Conservation (phyloP, 371 early-diverging fungal species). For the Mycotypha africana region DNA sequence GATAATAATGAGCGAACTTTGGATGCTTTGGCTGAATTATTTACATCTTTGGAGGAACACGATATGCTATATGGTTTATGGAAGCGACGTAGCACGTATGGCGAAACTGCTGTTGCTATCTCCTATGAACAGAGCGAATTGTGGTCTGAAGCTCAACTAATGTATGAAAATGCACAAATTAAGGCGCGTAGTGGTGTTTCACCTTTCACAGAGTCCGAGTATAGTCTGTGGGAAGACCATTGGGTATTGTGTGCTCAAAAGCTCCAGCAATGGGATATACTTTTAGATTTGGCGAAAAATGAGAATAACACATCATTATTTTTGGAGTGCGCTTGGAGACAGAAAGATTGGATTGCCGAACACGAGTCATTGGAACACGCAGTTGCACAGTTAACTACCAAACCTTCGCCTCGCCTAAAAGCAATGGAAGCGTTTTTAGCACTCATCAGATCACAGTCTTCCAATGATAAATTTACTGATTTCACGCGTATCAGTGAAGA, state of each 20-base stretch:
- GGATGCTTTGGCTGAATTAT: conserved; percentile 88
- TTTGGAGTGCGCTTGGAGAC: conserved; percentile 88
- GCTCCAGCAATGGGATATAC: conserved; percentile 98
- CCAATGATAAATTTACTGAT: conserved; percentile 58
- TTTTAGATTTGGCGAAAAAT: conserved; percentile 88
- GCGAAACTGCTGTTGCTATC: conserved; percentile 93
- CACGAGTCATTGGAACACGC: conserved; percentile 65
- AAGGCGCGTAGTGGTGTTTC: conserved; percentile 87
- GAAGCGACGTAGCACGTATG: conserved; percentile 87
- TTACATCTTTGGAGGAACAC: conserved; percentile 69
- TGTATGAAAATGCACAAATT: conserved; percentile 92
- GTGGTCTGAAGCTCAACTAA: conserved; percentile 89
- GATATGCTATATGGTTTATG: conserved; percentile 94
- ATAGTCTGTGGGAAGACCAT: conserved; percentile 95
- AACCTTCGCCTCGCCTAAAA: conserved; percentile 66
- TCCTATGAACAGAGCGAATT: conserved; percentile 93
- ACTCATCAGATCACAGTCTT: conserved; percentile 66
- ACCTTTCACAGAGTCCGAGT: conserved; percentile 95
- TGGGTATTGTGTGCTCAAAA: conserved; percentile 92
- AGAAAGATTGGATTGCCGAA: conserved; percentile 89
- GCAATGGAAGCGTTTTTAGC: conserved; percentile 87
- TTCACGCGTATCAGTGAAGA: conserved; percentile 83
- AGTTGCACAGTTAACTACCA: conserved; percentile 53
- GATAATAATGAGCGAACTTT: conserved; percentile 78
- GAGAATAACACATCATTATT: conserved; percentile 82